Evolutionary conservation across 2,329 filamentous ascomycete genomes (phyloP), one percentile per base, ranked within the genome.

Genomic region (Diplodia mutila): DNA sequence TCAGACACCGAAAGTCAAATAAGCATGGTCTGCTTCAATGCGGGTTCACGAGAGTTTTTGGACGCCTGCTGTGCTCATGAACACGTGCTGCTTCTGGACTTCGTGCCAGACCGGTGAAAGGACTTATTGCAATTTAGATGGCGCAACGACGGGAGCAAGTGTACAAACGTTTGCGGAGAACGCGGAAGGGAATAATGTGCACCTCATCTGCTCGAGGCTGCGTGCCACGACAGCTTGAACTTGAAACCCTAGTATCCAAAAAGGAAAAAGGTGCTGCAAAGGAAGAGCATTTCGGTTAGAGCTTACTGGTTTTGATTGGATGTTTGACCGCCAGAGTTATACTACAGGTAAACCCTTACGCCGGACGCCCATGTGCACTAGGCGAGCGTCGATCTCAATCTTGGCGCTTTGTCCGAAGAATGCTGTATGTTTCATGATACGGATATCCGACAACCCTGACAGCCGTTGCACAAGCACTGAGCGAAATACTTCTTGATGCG

Each of bases 371-470:
- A 63, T 63, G 59, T 63, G 59, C 59, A 51, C 34, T 51, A 51
- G 29, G 59, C 42, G 27, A 63, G n/a, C 42, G 59, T 32, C 12
- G 59, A 63, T 63, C 59, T n/a, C n/a, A 63, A 63, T 63, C 59
- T 63, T 63, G 42, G 59, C 46, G 21, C 42, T 51, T 63, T 37
- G 46, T 37, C 42, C 27, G 18, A 63, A 51, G 59, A 63, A 63
- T 63, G 59, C 14, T 49, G 21, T 4, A 8, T 51, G 46, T 52
- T 37, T 63, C 59, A 51, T n/a, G 46, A 27, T n/a, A 39, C 29
- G 42, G 46, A 7, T 21, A 63, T 37, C 6, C 37, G 18, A 51
- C 59, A 16, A 29, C 46, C 27, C 27, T 46, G 23, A n/a, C 25
- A 21, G 25, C 16, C 16, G 39, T 61, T 32, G 57, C 46, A 52